Percentiles rank a stretch among this genome's conserved stretches.
These are phyloP conservation scores for Fraxinus xanthoxyloides DNA, from an alignment of 305 asterid genomes.

Conservation along the genomic window DNA sequence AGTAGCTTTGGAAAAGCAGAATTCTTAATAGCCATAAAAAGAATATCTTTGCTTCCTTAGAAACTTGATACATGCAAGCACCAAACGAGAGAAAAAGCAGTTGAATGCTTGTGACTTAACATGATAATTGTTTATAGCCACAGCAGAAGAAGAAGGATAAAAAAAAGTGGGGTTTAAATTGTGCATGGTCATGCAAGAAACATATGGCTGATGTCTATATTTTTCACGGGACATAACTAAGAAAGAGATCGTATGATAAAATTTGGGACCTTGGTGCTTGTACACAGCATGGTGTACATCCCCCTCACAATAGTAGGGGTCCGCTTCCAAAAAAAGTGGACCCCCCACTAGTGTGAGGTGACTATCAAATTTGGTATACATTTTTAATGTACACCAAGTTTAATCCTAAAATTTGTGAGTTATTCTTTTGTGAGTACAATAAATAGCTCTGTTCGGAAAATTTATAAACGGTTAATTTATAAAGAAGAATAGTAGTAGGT, in stretches of 20 bases:
- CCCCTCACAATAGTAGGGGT: too few relatives aligned
- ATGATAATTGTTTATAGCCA: constrained; percentile 18
- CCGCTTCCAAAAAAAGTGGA: too few relatives aligned
- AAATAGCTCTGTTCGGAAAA: not conserved
- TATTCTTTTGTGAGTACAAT: too few relatives aligned
- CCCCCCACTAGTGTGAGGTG: too few relatives aligned
- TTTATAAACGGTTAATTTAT: not conserved
- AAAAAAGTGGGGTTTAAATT: constrained; percentile 6
- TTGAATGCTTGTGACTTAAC: constrained; percentile 9
- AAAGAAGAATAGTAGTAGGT: not conserved
- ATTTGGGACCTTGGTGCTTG: too few relatives aligned
- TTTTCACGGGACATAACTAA: not conserved
- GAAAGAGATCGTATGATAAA: not conserved
- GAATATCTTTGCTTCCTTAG: not conserved
- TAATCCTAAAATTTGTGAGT: too few relatives aligned
- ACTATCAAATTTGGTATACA: too few relatives aligned
- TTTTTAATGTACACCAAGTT: too few relatives aligned
- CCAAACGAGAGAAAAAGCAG: not conserved
- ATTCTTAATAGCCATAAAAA: not conserved
- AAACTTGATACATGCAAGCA: not conserved
- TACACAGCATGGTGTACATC: too few relatives aligned
- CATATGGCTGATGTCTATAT: not conserved
- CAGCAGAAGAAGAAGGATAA: not conserved
- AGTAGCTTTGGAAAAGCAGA: not conserved
- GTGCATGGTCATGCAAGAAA: not conserved